Evolutionary conservation across 495 filamentous ascomycete species (phyloP).

Genomic region (Cenococcum geophilum): DNA sequence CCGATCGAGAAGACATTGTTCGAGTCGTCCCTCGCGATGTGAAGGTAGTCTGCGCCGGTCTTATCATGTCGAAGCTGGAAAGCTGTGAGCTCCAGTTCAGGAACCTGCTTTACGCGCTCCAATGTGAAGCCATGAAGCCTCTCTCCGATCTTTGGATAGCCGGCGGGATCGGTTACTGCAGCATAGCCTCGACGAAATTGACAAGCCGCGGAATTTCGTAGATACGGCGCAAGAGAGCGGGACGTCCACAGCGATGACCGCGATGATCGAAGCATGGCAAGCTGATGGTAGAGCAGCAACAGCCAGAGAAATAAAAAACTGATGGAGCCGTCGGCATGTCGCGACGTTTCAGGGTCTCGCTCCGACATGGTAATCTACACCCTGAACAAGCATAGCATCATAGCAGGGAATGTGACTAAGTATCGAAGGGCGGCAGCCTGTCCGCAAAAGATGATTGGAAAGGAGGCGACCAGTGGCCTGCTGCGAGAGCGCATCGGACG

Average conservation of each 20-base stretch:
- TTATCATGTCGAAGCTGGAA: slow-evolving; percentile 84
- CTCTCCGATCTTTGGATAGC: slow-evolving; percentile 70
- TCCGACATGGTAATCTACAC: background rate
- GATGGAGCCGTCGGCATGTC: background rate
- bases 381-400: background rate
- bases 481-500: too few species aligned
- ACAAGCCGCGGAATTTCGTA: background rate
- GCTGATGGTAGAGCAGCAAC: background rate
- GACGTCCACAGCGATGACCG: slow-evolving; percentile 14
- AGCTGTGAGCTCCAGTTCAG: slow-evolving; percentile 88
- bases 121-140: slow-evolving; percentile 90
- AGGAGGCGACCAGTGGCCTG: too few species aligned
- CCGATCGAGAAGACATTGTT: slow-evolving; percentile 99
- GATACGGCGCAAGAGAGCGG: slow-evolving; percentile 8
- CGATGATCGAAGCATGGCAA: slow-evolving; percentile 28
- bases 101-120: slow-evolving; percentile 78
- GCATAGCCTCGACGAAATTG: slow-evolving; percentile 46
- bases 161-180: slow-evolving; percentile 63
- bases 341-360: background rate
- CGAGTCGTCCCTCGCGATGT: slow-evolving; percentile 87
- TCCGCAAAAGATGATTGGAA: too few species aligned
- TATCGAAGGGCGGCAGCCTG: background rate
- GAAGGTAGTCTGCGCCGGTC: slow-evolving; percentile 91
- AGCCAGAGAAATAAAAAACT: background rate
- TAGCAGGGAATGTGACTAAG: background rate